A percentile compares a stretch with the other conserved stretches of the same genome.
Evolutionary conservation across 129 eudicot genomes (phyloP).

Genomic region (Pulicaria dysenterica): DNA sequence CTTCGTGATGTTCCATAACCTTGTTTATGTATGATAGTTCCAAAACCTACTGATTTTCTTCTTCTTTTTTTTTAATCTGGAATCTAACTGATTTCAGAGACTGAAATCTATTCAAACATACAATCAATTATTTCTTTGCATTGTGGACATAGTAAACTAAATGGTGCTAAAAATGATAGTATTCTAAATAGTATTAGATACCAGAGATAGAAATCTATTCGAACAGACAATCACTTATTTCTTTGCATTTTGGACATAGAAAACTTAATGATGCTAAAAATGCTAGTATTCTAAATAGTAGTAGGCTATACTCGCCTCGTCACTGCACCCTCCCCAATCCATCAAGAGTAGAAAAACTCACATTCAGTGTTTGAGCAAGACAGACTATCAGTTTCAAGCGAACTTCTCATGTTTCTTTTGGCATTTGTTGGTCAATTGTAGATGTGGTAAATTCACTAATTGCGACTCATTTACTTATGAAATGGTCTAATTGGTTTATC

Average conservation of each 20-base stretch:
- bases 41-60: not conserved
- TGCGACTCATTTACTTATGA: too few relatives aligned
- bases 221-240: not conserved
- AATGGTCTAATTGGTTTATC: too few relatives aligned
- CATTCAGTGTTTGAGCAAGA: not conserved
- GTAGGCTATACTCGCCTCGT: not conserved
- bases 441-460: too few relatives aligned
- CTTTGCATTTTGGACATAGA: not conserved
- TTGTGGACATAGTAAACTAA: not conserved
- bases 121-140: not conserved
- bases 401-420: not conserved
- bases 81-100: not conserved
- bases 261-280: not conserved
- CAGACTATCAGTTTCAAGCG: not conserved
- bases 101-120: not conserved
- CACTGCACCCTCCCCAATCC: not conserved
- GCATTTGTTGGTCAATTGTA: conserved; percentile 4
- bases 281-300: not conserved
- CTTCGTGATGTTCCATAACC: too few relatives aligned
- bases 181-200: not conserved
- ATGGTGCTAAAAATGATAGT: not conserved
- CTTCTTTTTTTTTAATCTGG: not conserved
- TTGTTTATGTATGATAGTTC: too few relatives aligned
- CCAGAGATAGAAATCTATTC: not conserved
- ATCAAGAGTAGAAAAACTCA: not conserved